Conservation (phyloP, 1,284 basidiomycete species). For the Coriolopsis trogii region DNA sequence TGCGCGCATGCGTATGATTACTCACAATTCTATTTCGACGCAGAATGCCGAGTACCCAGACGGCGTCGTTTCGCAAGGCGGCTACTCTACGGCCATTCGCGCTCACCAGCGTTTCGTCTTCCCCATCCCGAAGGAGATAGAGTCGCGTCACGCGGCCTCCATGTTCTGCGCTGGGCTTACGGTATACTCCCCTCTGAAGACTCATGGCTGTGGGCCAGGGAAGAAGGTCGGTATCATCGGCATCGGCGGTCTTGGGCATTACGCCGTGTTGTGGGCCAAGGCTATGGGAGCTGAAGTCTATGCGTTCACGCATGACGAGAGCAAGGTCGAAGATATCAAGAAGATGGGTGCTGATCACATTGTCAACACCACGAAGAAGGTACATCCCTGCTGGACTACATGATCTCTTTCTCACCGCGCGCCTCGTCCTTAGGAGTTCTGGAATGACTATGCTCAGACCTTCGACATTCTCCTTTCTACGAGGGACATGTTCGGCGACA, state of each 20-base stretch:
- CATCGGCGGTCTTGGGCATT: conserved; percentile 56
- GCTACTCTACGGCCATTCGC: conserved; percentile 69
- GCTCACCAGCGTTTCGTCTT: conserved; percentile 73
- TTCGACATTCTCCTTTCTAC: conserved; percentile 69
- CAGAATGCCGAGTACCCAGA: conserved; percentile 41
- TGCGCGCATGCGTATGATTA: background rate
- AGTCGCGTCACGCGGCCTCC: conserved; percentile 51
- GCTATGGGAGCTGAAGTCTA: conserved; percentile 52
- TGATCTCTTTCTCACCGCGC: background rate
- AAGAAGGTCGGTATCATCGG: conserved; percentile 72
- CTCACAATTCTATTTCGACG: background rate
- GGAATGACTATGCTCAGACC: conserved; percentile 43
- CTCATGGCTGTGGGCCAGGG: conserved; percentile 63
- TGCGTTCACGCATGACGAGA: conserved; percentile 65
- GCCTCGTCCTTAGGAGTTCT: conserved; percentile 39
- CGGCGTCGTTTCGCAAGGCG: conserved; percentile 56
- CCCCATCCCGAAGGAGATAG: conserved; percentile 63
- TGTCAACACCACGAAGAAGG: conserved; percentile 41
- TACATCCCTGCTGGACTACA: background rate
- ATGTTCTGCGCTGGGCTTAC: conserved; percentile 72
- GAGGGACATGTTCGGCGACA: conserved; percentile 30
- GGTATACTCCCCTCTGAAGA: conserved; percentile 64
- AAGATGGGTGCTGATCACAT: conserved; percentile 63
- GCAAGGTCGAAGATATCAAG: conserved; percentile 66
- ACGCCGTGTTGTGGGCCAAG: conserved; percentile 30